These are phyloP conservation scores for Papiliotrema flavescens DNA, from an alignment of 1,284 basidiomycete genomes.

Conservation along the genomic window DNA sequence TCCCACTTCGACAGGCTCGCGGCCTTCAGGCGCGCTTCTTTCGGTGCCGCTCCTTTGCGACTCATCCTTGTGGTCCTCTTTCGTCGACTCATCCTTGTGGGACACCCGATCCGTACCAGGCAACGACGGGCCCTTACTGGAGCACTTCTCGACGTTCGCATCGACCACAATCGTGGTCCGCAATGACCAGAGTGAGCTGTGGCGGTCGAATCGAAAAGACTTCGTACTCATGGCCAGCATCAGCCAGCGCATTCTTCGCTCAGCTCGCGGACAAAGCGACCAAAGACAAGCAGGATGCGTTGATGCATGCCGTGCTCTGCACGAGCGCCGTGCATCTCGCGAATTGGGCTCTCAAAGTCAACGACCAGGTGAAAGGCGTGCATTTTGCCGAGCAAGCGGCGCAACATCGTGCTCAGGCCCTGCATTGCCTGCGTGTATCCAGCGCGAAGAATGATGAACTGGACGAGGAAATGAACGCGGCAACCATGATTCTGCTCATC, in stretches of 20 bases:
- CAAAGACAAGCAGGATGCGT: slow-evolving; percentile 1
- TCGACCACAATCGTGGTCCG: slow-evolving; percentile 1
- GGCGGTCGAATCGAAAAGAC: neutral
- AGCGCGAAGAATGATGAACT: neutral
- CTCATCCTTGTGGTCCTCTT: slow-evolving; percentile 1
- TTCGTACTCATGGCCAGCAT: neutral
- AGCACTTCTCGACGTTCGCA: slow-evolving; percentile 2
- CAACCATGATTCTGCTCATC: slow-evolving; percentile 1
- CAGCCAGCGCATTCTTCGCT: slow-evolving; percentile 4
- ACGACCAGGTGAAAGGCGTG: neutral
- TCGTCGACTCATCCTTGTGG: slow-evolving; percentile 1
- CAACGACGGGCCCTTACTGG: neutral
- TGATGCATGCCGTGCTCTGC: slow-evolving; percentile 7
- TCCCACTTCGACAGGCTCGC: neutral
- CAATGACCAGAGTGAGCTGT: neutral
- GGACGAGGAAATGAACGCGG: neutral
- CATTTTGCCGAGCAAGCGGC: neutral
- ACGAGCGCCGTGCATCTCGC: slow-evolving; percentile 5
- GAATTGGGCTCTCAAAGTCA: neutral
- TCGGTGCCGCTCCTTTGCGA: slow-evolving; percentile 1
- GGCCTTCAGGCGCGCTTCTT: neutral
- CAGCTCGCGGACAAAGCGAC: slow-evolving; percentile 3
- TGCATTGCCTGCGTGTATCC: slow-evolving; percentile 1
- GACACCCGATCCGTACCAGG: neutral
- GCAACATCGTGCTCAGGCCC: slow-evolving; percentile 1